Percentiles rank a stretch among this genome's conserved stretches.
Conservation (phyloP, 2,329 filamentous ascomycete species). For the Claviceps purpurea region DNA sequence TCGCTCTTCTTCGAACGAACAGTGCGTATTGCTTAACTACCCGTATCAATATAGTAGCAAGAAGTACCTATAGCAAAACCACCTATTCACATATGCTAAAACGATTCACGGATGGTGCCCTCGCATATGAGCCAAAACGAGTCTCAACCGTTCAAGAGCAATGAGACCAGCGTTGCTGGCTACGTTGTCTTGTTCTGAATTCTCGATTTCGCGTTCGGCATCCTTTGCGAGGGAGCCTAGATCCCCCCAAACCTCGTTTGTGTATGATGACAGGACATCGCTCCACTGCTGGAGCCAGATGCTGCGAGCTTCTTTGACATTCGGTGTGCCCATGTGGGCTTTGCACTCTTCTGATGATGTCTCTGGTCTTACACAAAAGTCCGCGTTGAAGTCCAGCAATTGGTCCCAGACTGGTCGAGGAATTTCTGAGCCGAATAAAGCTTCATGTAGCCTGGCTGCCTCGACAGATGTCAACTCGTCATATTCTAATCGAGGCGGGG, state of each 20-base stretch:
- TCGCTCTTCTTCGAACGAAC: too few relatives aligned
- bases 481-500: constrained; percentile 10
- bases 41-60: too few relatives aligned
- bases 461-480: constrained; percentile 17
- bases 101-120: constrained; percentile 10
- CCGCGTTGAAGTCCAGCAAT: constrained; percentile 37
- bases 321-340: constrained; percentile 25
- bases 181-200: constrained; percentile 16
- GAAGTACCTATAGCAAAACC: too few relatives aligned
- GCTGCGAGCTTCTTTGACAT: constrained; percentile 25
- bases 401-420: constrained; percentile 24
- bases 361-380: constrained; percentile 20
- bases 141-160: constrained; percentile 22
- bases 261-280: constrained; percentile 41
- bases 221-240: constrained; percentile 40
- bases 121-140: constrained; percentile 24
- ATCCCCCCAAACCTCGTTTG: constrained; percentile 57
- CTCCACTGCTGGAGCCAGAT: constrained; percentile 43
- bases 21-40: too few relatives aligned
- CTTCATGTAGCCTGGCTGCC: constrained; percentile 19
- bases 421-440: constrained; percentile 21
- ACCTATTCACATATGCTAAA: too few relatives aligned
- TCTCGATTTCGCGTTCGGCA: constrained; percentile 42
- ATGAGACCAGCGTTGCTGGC: constrained; percentile 9
- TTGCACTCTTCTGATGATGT: constrained; percentile 9